Evolutionary conservation across 345 rosid species (phyloP), one percentile per base, ranked within the genome.

Genomic region (Camelina sativa): DNA sequence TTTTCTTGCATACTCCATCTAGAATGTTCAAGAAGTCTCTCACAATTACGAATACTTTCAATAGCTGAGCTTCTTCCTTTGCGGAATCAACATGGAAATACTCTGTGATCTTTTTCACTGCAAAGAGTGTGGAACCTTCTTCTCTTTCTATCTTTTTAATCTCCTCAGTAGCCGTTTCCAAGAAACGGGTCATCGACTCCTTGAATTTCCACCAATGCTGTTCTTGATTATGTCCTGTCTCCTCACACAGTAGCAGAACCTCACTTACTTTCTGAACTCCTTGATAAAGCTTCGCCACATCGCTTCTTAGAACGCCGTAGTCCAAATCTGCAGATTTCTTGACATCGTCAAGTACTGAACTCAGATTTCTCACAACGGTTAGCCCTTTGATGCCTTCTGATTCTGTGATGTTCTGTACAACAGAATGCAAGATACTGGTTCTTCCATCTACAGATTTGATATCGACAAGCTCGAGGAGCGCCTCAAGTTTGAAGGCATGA

Each of bases 61-160:
- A 81, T 0, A 88, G 85, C 73, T 86, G 92, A 58, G 91, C 91
- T 81, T 90, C 97, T 71, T 71, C 76, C 57, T 37, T 76, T 47
- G 76, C 73, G 2, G 91, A 87, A 75, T 92, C 80, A 23, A 96
- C 96, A 74, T 92, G 94, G 85, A 92, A 88, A 80, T 83, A 86
- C 79, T 85, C 88, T 0, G 98, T 91, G 68, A 89, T 78, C 80
- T 88, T 89, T 82, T 83, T 87, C 68, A 88, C 91, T 60, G 74
- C 67, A 19, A 79, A 60, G 32, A 89, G 69, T 8, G 79, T 71
- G 11, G 30, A 82, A 12, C 65, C 79, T 56, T 88, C 90, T 44
- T 69, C 80, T 43, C 80, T 78, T 71, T 60, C 76, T 37, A 92
- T 87, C 41, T 65, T 25, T 52, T 66, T 50, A 56, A 56, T 47